A percentile compares a stretch with the other conserved stretches of the same genome.
Conservation (phyloP, 2,329 filamentous ascomycete species). For the Apiospora sp. region DNA sequence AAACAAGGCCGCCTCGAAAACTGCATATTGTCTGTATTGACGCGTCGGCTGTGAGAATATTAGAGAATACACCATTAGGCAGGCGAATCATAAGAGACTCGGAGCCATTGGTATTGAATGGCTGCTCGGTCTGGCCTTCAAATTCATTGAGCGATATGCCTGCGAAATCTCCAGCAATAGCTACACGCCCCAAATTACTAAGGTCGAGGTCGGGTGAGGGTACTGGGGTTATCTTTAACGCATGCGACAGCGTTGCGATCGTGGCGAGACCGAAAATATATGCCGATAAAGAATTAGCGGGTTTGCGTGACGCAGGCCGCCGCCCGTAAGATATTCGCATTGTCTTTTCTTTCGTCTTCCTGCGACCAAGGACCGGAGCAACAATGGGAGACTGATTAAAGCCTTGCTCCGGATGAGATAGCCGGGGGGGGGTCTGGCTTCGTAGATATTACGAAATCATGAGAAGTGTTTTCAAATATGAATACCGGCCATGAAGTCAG, state of each 20-base stretch:
- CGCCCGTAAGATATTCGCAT: conserved; percentile 59
- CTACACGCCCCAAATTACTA: conserved; percentile 79
- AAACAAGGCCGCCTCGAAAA: conserved; percentile 74
- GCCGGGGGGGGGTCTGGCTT: conserved; percentile 10
- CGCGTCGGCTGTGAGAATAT: conserved; percentile 79
- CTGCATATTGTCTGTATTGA: conserved; percentile 90
- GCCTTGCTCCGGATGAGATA: conserved; percentile 34
- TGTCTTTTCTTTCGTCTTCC: conserved; percentile 36
- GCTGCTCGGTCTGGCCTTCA: conserved; percentile 76
- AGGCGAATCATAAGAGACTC: conserved; percentile 82
- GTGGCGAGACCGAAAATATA: conserved; percentile 51
- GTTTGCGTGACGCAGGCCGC: conserved; percentile 51
- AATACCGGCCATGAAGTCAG: conserved; percentile 8
- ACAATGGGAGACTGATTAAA: conserved; percentile 25
- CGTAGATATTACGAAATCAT: conserved; percentile 8
- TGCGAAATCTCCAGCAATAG: conserved; percentile 87
- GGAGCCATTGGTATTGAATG: conserved; percentile 76
- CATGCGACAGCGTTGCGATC: conserved; percentile 53
- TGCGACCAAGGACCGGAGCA: conserved; percentile 36
- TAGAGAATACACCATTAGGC: conserved; percentile 84
- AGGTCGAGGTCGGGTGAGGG: conserved; percentile 81
- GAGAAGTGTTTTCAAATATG: neutral
- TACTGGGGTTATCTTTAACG: conserved; percentile 66
- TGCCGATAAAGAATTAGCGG: conserved; percentile 31
- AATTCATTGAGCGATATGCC: conserved; percentile 91